A percentile compares a stretch with the other conserved stretches of the same genome.
Evolutionary conservation across 2,329 filamentous ascomycete genomes (phyloP).

Genomic region (Ilyonectria mors-panacis): DNA sequence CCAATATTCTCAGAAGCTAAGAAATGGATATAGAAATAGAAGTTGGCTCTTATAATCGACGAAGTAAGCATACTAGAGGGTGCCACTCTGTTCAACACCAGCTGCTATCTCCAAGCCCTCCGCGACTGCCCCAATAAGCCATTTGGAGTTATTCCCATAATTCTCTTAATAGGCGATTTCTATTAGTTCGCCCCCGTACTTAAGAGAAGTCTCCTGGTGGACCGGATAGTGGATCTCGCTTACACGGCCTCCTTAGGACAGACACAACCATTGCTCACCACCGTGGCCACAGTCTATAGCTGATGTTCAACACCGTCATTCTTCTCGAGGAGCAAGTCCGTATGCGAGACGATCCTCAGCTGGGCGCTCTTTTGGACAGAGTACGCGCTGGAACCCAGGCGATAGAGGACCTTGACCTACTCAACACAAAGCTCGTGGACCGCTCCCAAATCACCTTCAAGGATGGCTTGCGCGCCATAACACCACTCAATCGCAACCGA

Average conservation of each 20-base stretch:
- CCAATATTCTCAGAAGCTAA: conserved; percentile 21
- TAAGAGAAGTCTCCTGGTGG: conserved; percentile 27
- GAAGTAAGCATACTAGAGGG: conserved; percentile 30
- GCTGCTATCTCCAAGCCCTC: conserved; percentile 20
- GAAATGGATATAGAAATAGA: conserved; percentile 31
- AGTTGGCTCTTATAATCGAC: conserved; percentile 27
- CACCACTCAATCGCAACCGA: conserved; percentile 29
- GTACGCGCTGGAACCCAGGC: too few relatives aligned
- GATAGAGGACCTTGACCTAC: too few relatives aligned
- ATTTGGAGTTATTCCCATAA: conserved; percentile 28
- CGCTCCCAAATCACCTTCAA: conserved; percentile 31
- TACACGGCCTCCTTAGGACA: conserved; percentile 15
- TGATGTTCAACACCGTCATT: conserved; percentile 30
- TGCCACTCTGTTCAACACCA: conserved; percentile 21
- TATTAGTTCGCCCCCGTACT: conserved; percentile 26
- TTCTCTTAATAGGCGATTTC: conserved; percentile 33
- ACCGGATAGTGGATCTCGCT: conserved; percentile 16
- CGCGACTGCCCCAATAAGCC: conserved; percentile 23
- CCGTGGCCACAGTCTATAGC: conserved; percentile 21
- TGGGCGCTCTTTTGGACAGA: conserved; percentile 29
- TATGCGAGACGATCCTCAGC: conserved; percentile 23
- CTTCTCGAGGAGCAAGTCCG: conserved; percentile 31
- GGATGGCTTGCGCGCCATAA: conserved; percentile 32
- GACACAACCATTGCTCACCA: conserved; percentile 25
- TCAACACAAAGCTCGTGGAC: too few relatives aligned